phyloP scores from a whole-genome alignment of 2,329 filamentous ascomycete species.

The Colletotrichum coccodes region DNA sequence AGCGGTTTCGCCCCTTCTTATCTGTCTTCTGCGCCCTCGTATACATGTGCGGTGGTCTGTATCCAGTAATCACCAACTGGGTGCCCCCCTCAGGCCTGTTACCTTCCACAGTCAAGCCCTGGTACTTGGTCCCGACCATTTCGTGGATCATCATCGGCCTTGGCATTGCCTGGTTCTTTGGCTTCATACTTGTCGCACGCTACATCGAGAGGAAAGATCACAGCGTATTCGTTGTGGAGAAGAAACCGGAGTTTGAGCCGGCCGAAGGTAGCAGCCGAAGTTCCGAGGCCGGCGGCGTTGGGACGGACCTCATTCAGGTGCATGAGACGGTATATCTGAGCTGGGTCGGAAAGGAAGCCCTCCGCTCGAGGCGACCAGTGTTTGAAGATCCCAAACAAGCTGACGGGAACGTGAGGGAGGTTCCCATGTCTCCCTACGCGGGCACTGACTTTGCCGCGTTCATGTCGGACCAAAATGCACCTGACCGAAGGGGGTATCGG shows the following conservation, averaged over 20 bases:
- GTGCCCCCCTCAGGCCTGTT: slow-evolving; percentile 36
- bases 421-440: slow-evolving; percentile 21
- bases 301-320: slow-evolving; percentile 43
- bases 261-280: slow-evolving; percentile 33
- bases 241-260: slow-evolving; percentile 45
- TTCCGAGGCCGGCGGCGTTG: neutral
- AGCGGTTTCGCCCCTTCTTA: slow-evolving; percentile 41
- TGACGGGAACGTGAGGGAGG: slow-evolving; percentile 1
- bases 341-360: slow-evolving; percentile 45
- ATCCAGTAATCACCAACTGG: slow-evolving; percentile 45
- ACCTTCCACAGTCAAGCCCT: slow-evolving; percentile 26
- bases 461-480: slow-evolving; percentile 4
- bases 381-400: slow-evolving; percentile 18
- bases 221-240: slow-evolving; percentile 46
- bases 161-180: slow-evolving; percentile 45
- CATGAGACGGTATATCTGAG: slow-evolving; percentile 49
- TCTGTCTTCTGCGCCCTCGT: slow-evolving; percentile 43
- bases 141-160: slow-evolving; percentile 42
- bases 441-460: slow-evolving; percentile 28
- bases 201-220: slow-evolving; percentile 41
- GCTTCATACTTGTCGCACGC: slow-evolving; percentile 44
- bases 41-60: slow-evolving; percentile 44
- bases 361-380: slow-evolving; percentile 16
- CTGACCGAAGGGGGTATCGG: neutral
- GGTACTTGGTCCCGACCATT: slow-evolving; percentile 45